Base-by-base conservation (phyloP, 2,329 filamentous ascomycete genomes). In the Claviceps pazoutovae region DNA sequence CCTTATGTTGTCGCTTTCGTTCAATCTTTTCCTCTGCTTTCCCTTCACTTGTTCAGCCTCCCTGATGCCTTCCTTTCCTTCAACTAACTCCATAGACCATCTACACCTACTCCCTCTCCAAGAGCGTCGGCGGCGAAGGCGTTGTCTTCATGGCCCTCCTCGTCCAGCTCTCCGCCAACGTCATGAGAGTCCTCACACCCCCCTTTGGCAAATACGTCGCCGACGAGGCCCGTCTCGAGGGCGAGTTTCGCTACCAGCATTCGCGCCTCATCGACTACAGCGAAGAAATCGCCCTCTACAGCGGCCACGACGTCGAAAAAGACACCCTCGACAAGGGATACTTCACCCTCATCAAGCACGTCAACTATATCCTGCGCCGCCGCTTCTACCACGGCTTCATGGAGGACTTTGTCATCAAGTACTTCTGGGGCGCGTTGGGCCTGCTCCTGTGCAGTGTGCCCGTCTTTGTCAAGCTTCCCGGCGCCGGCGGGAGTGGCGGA, bases 391-490 rank as follows among this genome's bases (percentile, higher is more conserved):
- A 98, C 66, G 91, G 90, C n/a, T 84, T 98, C 62, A 96, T 97
- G 91, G 93, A 98, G 66, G 93, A 98, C 67, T 98, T 96, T 68
- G 88, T 97, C 53, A 95, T 98, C 69, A 98, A 98, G 68, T 98
- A 98, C 66, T 93, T 97, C 69, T 98, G 93, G 93, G 93, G 93
- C 42, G 91, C 93, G 2, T 68, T 98, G 44, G 93, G 93, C 1
- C 76, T 98, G 57, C 68, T 95, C 56, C 81, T 98, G 9, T 98
- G 93, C 73, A 94, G 88, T 66, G 83, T 95, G 0, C 93, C 93
- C 0, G 91, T 97, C 2, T 98, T 98, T 67, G 86, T 98, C 74
- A 91, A 91, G 67, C 78, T 96, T 17, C 89, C 90, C 0, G 86
- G 86, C 1, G 37, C 16, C 8, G 38, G 39, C 39, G 39, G 41